Conservation (phyloP, 306 rosid genomes). For the Acacia crassicarpa region DNA sequence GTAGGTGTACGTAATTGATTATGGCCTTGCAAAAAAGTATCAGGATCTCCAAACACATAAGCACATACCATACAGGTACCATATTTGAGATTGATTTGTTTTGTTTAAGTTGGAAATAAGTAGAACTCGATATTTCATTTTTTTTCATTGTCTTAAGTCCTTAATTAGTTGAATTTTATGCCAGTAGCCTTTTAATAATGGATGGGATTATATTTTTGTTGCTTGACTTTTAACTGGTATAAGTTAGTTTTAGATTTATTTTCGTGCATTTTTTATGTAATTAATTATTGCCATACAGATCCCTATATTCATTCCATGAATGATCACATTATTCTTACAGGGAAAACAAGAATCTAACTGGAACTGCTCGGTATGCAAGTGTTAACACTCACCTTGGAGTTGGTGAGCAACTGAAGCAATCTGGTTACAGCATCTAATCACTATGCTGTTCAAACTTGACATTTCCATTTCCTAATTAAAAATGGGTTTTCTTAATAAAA, state of each 20-base stretch:
- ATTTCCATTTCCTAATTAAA: neutral
- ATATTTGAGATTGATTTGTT: conserved; percentile 19
- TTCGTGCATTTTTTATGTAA: neutral
- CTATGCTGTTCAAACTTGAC: conserved; percentile 19
- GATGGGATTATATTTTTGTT: neutral
- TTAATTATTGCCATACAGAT: conserved; percentile 8
- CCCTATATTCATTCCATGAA: conserved; percentile 4
- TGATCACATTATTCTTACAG: conserved; percentile 42
- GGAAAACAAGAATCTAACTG: conserved; percentile 99
- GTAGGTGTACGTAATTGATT: conserved; percentile 94
- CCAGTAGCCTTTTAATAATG: neutral
- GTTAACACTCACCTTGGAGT: conserved; percentile 98
- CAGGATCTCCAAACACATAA: conserved; percentile 97
- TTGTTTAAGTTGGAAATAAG: conserved; percentile 17
- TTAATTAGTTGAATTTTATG: neutral
- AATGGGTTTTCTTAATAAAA: neutral
- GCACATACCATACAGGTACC: conserved; percentile 98
- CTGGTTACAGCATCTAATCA: conserved; percentile 22
- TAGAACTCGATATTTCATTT: neutral
- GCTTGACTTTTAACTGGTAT: neutral
- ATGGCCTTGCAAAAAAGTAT: conserved; percentile 94
- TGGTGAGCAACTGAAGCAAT: conserved; percentile 57
- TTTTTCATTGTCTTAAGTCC: neutral
- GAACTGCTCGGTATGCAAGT: conserved; percentile 99
- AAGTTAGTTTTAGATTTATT: neutral